phyloP scores from a whole-genome alignment of 176 grass and related monocot species.

The Avena sativa region DNA sequence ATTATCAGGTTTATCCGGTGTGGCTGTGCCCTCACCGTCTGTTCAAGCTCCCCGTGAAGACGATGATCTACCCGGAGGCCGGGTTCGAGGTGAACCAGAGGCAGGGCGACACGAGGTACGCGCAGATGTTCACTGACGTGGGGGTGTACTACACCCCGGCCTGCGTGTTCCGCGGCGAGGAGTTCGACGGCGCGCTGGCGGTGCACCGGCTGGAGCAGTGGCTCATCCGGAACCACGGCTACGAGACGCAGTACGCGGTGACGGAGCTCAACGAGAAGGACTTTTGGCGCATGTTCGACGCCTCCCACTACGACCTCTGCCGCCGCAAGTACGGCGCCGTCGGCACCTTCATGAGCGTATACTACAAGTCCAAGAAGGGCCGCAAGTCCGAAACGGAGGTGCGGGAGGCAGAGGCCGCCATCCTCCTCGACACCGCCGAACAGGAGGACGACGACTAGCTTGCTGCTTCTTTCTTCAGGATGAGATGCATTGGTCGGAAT shows the following conservation, averaged over 20 bases:
- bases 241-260: constrained; percentile 94
- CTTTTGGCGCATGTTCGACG: constrained; percentile 98
- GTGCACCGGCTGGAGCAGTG: constrained; percentile 81
- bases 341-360: constrained; percentile 91
- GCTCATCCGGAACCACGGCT: constrained; percentile 90
- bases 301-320: constrained; percentile 81
- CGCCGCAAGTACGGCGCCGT: constrained; percentile 69
- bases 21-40: constrained; percentile 92
- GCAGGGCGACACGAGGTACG: constrained; percentile 85
- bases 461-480: too few species aligned
- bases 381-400: constrained; percentile 92
- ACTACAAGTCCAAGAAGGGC: constrained; percentile 98
- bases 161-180: constrained; percentile 66
- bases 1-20: constrained; percentile 65
- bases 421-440: constrained; percentile 67
- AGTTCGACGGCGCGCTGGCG: constrained; percentile 64
- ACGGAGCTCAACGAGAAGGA: constrained; percentile 93
- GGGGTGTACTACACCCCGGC: constrained; percentile 83
- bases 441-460: constrained; percentile 19
- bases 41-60: constrained; percentile 92
- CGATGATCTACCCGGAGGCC: constrained; percentile 83
- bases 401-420: constrained; percentile 81
- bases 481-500: too few species aligned
- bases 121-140: constrained; percentile 91
- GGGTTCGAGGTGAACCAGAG: constrained; percentile 87